phyloP scores from a whole-genome alignment of 371 early-diverging fungal genomes.

The Syncephalastrum sp. region DNA sequence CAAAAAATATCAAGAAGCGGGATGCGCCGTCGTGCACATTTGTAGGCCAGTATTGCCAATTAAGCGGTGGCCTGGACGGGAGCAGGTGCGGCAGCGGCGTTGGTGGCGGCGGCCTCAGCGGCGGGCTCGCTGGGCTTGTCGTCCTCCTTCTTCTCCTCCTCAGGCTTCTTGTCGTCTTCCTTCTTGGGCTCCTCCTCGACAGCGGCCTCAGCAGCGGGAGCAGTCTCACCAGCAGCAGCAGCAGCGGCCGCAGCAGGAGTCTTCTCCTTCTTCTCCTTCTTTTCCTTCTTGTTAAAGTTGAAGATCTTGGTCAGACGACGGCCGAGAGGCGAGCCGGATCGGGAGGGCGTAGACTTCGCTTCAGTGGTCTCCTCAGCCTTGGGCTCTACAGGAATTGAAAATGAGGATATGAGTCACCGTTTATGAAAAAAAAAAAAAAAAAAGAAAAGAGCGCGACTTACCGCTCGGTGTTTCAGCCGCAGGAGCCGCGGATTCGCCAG shows the following conservation, averaged over 20 bases:
- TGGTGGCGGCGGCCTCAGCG: constrained; percentile 6
- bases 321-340: constrained; percentile 4
- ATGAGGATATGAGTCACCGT: background rate
- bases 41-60: too few relatives aligned
- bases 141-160: constrained; percentile 1
- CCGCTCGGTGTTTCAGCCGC: constrained; percentile 4
- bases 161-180: constrained; percentile 1
- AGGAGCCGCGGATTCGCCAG: background rate
- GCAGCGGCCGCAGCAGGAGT: constrained; percentile 6
- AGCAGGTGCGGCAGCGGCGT: background rate
- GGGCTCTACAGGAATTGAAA: too few relatives aligned
- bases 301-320: constrained; percentile 7
- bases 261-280: constrained; percentile 10
- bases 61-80: too few relatives aligned
- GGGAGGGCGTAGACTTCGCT: background rate
- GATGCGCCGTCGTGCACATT: too few relatives aligned
- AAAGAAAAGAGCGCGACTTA: too few relatives aligned
- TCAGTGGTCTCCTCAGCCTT: too few relatives aligned
- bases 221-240: background rate
- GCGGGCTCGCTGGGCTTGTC: constrained; percentile 3
- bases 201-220: constrained; percentile 2
- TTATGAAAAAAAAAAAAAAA: too few relatives aligned
- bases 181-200: background rate
- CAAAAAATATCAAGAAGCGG: too few relatives aligned
- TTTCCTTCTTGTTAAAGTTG: constrained; percentile 9